These are phyloP conservation scores for Hygrophorus russula DNA, from an alignment of 768 basidiomycete genomes.

Conservation along the genomic window DNA sequence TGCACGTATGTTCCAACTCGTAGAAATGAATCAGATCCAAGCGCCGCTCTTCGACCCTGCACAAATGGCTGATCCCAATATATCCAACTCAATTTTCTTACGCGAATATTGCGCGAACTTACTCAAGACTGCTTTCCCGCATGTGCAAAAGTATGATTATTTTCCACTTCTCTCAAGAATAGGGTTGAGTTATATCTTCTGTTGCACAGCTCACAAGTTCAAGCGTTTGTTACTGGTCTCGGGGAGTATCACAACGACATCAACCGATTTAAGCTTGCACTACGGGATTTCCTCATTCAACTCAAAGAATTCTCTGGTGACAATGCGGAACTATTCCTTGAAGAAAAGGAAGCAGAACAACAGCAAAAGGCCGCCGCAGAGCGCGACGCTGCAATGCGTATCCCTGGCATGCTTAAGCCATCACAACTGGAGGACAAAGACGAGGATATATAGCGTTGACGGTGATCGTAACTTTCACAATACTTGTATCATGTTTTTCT, in stretches of 20 bases:
- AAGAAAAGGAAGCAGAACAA: slow-evolving; percentile 87
- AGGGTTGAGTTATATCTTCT: slow-evolving; percentile 3
- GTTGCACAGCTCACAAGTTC: slow-evolving; percentile 51
- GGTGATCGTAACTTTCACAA: neutral
- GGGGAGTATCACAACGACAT: slow-evolving; percentile 69
- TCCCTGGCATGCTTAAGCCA: slow-evolving; percentile 97
- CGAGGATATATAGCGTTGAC: slow-evolving; percentile 7
- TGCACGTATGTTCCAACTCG: slow-evolving; percentile 86
- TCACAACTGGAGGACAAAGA: slow-evolving; percentile 82
- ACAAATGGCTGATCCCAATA: slow-evolving; percentile 53
- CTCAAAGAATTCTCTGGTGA: slow-evolving; percentile 96
- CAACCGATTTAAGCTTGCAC: slow-evolving; percentile 85
- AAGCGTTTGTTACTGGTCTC: slow-evolving; percentile 55
- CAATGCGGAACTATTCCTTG: slow-evolving; percentile 83
- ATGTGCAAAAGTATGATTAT: slow-evolving; percentile 66
- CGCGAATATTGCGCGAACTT: slow-evolving; percentile 81
- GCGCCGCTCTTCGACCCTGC: slow-evolving; percentile 79
- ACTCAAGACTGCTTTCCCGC: slow-evolving; percentile 83
- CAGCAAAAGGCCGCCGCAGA: slow-evolving; percentile 73
- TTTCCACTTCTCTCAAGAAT: slow-evolving; percentile 6
- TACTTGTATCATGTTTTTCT: neutral
- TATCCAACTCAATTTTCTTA: slow-evolving; percentile 72
- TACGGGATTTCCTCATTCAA: slow-evolving; percentile 96
- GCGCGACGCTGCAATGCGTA: slow-evolving; percentile 80
- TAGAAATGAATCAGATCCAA: slow-evolving; percentile 70